A percentile compares a stretch with the other conserved stretches of the same genome.
Conservation (phyloP, 305 asterid genomes). For the Petunia hybrid region DNA sequence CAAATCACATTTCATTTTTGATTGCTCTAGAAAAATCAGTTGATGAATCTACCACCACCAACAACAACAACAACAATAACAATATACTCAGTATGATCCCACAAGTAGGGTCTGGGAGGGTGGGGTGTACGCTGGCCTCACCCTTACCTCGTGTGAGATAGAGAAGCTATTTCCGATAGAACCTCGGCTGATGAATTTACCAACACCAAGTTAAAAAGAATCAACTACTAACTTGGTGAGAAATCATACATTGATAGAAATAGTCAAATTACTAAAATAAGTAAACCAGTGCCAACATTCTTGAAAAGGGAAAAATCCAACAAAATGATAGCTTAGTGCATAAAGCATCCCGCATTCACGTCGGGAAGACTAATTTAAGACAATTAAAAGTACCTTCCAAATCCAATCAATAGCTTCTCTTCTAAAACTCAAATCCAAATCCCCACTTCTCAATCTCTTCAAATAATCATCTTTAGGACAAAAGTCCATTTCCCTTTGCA, state of each 20-base stretch:
- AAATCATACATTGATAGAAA: background rate
- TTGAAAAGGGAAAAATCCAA: background rate
- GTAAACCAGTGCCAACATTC: background rate
- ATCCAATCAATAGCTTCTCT: conserved; percentile 83
- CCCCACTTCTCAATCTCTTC: conserved; percentile 72
- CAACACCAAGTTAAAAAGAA: background rate
- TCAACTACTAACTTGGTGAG: background rate
- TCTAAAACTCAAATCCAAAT: conserved; percentile 66
- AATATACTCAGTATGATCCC: background rate
- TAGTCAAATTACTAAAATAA: conserved; percentile 28
- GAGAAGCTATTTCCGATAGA: too few species aligned
- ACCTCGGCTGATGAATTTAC: background rate
- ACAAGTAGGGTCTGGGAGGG: background rate
- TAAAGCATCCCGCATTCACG: too few species aligned
- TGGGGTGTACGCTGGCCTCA: background rate
- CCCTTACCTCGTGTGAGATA: too few species aligned
- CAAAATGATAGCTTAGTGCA: too few species aligned
- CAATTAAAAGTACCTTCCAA: conserved; percentile 59
- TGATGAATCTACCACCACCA: too few species aligned
- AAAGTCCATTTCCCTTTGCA: conserved; percentile 59
- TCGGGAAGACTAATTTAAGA: background rate
- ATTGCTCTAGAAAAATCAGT: background rate
- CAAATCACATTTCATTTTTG: background rate
- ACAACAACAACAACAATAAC: background rate
- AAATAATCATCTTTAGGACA: conserved; percentile 75